phyloP scores from a whole-genome alignment of 2,329 filamentous ascomycete species.

The Nigrograna mackinnonii region DNA sequence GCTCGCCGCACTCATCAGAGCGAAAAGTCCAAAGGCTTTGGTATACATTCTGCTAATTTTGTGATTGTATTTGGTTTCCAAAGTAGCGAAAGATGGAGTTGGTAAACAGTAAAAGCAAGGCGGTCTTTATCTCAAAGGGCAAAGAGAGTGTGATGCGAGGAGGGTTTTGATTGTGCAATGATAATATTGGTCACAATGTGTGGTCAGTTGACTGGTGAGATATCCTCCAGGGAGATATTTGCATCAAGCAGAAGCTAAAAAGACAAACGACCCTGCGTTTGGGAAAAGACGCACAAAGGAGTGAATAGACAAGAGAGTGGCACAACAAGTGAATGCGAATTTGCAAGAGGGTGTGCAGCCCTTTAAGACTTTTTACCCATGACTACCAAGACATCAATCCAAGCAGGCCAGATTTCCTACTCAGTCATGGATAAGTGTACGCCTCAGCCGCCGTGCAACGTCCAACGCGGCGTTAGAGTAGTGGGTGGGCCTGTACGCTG shows the following conservation, averaged over 20 bases:
- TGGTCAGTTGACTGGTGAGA: neutral
- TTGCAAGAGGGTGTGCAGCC: too few species aligned
- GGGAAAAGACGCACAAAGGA: constrained; percentile 28
- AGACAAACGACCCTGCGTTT: constrained; percentile 34
- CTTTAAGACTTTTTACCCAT: too few species aligned
- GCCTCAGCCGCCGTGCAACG: too few species aligned
- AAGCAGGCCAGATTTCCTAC: too few species aligned
- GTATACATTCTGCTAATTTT: constrained; percentile 24
- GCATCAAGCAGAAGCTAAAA: constrained; percentile 24
- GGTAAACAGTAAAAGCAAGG: neutral
- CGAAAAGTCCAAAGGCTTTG: constrained; percentile 26
- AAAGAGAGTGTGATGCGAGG: neutral
- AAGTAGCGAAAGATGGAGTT: neutral
- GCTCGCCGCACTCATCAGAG: constrained; percentile 29
- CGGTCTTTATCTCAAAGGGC: neutral
- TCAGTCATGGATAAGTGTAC: too few species aligned
- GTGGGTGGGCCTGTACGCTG: constrained; percentile 6
- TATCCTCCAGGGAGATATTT: constrained; percentile 6
- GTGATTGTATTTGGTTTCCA: neutral
- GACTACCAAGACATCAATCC: too few species aligned
- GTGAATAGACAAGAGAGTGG: too few species aligned
- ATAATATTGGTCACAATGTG: constrained; percentile 4
- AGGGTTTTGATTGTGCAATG: constrained; percentile 5
- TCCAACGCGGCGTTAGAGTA: too few species aligned
- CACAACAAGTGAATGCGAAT: too few species aligned